These are phyloP conservation scores for Malania oleifera DNA, from an alignment of 164 flowering plant genomes.

Conservation along the genomic window DNA sequence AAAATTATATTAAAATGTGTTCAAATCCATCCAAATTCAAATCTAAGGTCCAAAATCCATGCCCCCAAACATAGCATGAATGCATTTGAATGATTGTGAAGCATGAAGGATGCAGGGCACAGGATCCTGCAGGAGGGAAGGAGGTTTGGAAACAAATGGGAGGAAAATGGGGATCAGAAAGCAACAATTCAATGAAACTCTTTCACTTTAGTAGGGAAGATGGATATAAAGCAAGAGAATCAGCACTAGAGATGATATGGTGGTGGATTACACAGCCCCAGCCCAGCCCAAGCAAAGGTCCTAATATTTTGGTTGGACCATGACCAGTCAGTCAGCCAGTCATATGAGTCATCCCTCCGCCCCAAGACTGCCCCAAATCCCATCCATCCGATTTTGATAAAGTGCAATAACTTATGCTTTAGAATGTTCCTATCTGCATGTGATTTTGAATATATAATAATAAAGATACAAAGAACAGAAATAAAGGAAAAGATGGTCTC, in stretches of 20 bases:
- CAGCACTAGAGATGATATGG: no score
- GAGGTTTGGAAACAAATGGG: conserved; percentile 1
- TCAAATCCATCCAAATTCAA: no score
- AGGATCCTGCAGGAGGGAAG: neutral
- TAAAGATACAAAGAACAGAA: conserved; percentile 11
- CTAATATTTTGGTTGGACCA: conserved; percentile 25
- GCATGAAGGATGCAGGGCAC: neutral
- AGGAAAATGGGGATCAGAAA: conserved; percentile 16
- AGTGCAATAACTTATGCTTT: conserved; percentile 34
- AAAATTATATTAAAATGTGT: no score
- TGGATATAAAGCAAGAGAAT: conserved; percentile 19
- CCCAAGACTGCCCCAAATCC: conserved; percentile 13
- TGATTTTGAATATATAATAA: conserved; percentile 19
- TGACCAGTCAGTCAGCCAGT: conserved; percentile 29
- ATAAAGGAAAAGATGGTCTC: conserved; percentile 29
- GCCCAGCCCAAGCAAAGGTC: conserved; percentile 12
- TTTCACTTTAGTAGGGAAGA: conserved; percentile 31
- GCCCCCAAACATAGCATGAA: no score
- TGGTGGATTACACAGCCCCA: conserved; percentile 13
- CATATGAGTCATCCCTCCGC: no score
- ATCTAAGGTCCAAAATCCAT: no score
- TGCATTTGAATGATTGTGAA: no score
- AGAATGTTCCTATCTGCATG: conserved; percentile 45
- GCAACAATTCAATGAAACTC: conserved; percentile 19
- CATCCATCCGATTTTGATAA: conserved; percentile 17